Evolutionary conservation across 2,329 filamentous ascomycete genomes (phyloP).

Genomic region (Curvularia eragrostidis): DNA sequence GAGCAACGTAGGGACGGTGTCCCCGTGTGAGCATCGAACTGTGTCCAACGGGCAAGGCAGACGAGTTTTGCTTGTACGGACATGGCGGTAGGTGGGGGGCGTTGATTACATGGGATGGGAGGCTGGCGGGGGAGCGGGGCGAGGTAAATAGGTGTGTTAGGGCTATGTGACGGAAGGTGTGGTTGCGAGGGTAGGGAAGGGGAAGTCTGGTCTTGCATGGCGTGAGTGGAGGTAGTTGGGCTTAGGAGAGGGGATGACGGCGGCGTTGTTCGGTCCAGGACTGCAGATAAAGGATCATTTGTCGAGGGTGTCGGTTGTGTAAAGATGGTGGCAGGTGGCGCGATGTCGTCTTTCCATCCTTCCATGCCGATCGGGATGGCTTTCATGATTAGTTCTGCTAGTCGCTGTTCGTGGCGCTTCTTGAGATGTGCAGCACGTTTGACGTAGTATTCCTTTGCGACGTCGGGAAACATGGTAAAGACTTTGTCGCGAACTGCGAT

Average conservation of each 20-base stretch:
- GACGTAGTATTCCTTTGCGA: neutral
- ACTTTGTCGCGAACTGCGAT: neutral
- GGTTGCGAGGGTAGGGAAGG: neutral
- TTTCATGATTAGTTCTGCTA: neutral
- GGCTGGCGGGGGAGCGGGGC: neutral
- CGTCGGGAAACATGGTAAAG: neutral
- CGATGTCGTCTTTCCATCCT: neutral
- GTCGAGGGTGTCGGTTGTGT: neutral
- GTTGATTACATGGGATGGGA: neutral
- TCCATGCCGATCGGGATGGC: neutral
- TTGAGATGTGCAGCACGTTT: neutral
- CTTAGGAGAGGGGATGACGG: too few relatives aligned
- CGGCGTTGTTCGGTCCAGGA: neutral
- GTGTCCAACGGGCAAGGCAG: neutral
- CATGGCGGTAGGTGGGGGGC: neutral
- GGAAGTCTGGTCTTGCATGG: neutral
- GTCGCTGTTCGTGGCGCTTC: neutral
- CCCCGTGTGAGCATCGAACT: neutral
- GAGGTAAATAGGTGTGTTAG: neutral
- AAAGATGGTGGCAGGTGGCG: neutral
- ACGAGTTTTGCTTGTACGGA: neutral
- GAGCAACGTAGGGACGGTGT: neutral
- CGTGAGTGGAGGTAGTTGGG: neutral
- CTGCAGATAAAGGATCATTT: neutral
- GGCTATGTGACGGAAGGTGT: too few relatives aligned